phyloP scores from a whole-genome alignment of 2,329 filamentous ascomycete species.

The Microsporum canis region DNA sequence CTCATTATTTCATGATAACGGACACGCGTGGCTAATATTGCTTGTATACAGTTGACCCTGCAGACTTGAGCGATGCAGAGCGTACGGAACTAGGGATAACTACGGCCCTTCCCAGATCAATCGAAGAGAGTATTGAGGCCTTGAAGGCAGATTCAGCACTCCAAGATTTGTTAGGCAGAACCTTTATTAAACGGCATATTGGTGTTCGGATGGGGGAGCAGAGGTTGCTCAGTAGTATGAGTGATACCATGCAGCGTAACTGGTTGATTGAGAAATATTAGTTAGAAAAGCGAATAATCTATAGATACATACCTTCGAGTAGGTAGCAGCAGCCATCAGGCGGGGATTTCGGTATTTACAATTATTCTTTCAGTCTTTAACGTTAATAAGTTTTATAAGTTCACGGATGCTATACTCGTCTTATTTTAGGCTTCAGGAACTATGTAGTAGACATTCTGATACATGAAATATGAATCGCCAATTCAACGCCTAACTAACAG shows the following conservation, averaged over 20 bases:
- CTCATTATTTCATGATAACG: background rate
- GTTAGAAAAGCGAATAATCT: background rate
- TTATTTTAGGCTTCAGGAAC: background rate
- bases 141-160: slow-evolving; percentile 24
- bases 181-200: slow-evolving; percentile 20
- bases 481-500: background rate
- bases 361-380: background rate
- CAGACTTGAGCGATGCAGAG: slow-evolving; percentile 21
- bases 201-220: slow-evolving; percentile 28
- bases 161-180: slow-evolving; percentile 21
- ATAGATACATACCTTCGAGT: background rate
- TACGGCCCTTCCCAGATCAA: slow-evolving; percentile 24
- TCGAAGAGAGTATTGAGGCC: slow-evolving; percentile 25
- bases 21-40: slow-evolving; percentile 5
- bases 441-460: background rate
- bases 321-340: background rate
- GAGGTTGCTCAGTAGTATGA: slow-evolving; percentile 23
- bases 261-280: slow-evolving; percentile 34
- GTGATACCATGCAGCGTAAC: slow-evolving; percentile 21
- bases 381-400: background rate
- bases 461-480: background rate
- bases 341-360: background rate
- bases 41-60: slow-evolving; percentile 22
- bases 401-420: background rate
- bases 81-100: slow-evolving; percentile 29